These are phyloP conservation scores for Ceratocystis harringtonii DNA, from an alignment of 2,329 filamentous ascomycete genomes.

Conservation along the genomic window DNA sequence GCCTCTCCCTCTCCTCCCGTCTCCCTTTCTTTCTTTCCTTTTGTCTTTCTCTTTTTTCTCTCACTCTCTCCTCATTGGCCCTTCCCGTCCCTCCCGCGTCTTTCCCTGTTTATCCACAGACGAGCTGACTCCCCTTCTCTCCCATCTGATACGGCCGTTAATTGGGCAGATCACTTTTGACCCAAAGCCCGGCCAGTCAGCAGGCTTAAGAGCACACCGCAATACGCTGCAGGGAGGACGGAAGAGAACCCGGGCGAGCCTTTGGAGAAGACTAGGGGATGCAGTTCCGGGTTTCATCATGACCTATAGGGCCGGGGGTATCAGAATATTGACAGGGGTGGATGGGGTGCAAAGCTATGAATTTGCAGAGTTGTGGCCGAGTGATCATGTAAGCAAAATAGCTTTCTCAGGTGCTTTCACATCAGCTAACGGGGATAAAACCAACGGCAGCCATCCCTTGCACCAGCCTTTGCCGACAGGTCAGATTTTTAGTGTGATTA, in stretches of 20 bases:
- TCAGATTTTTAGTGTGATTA: background rate
- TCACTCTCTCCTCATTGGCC: background rate
- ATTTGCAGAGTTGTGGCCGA: background rate
- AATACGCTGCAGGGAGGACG: background rate
- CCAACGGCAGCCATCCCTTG: background rate
- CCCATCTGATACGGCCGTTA: background rate
- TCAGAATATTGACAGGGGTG: background rate
- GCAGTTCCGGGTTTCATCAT: conserved; percentile 4
- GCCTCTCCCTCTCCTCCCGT: background rate
- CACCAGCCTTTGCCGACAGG: background rate
- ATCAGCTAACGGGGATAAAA: too few species aligned
- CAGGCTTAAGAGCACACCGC: conserved; percentile 1
- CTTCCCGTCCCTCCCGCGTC: too few species aligned
- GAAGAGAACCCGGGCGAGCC: conserved; percentile 6
- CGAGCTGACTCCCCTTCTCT: background rate
- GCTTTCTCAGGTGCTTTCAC: background rate
- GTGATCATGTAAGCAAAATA: background rate
- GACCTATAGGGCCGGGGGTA: background rate
- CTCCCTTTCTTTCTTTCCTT: background rate
- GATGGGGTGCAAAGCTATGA: background rate
- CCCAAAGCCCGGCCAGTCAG: background rate
- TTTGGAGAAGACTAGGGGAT: background rate
- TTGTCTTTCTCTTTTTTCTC: background rate
- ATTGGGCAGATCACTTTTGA: background rate
- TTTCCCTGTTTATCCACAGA: background rate